A percentile compares a stretch with the other conserved stretches of the same genome.
Conservation (phyloP, 495 filamentous ascomycete genomes). For the Neurospora sp. region DNA sequence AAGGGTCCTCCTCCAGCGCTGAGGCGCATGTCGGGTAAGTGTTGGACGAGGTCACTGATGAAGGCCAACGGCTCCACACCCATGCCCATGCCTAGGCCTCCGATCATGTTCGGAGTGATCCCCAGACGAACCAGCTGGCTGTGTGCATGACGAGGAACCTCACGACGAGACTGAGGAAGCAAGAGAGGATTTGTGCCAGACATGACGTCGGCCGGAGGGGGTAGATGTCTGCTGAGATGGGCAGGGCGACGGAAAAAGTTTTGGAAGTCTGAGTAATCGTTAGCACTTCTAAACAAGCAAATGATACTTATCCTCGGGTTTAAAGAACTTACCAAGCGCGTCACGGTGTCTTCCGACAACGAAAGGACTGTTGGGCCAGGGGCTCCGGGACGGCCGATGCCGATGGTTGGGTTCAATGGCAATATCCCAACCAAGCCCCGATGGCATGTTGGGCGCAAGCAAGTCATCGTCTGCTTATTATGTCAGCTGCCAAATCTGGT, state of each 20-base stretch:
- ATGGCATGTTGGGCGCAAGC: slow-evolving; percentile 24
- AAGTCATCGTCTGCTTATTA: slow-evolving; percentile 41
- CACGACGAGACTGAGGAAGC: slow-evolving; percentile 22
- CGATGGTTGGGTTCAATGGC: slow-evolving; percentile 28
- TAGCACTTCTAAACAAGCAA: slow-evolving; percentile 1
- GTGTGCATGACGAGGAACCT: slow-evolving; percentile 16
- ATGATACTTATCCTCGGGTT: background rate
- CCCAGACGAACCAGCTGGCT: slow-evolving; percentile 26
- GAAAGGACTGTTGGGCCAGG: slow-evolving; percentile 28
- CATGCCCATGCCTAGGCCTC: background rate
- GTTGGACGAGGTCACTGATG: slow-evolving; percentile 31
- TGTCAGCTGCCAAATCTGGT: slow-evolving; percentile 11
- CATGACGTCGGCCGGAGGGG: slow-evolving; percentile 56
- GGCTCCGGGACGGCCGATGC: slow-evolving; percentile 15
- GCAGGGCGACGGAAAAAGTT: slow-evolving; percentile 22
- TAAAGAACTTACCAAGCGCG: slow-evolving; percentile 15
- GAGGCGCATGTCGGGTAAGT: slow-evolving; percentile 4
- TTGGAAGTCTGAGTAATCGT: slow-evolving; percentile 27
- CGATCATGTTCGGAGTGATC: slow-evolving; percentile 16
- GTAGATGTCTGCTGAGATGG: slow-evolving; percentile 12
- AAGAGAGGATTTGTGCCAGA: slow-evolving; percentile 58
- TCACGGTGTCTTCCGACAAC: slow-evolving; percentile 37
- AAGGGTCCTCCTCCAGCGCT: slow-evolving; percentile 20
- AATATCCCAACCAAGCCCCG: slow-evolving; percentile 38
- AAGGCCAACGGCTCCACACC: slow-evolving; percentile 30